Conservation (phyloP, 2,329 filamentous ascomycete genomes). For the Didymella lethalis region DNA sequence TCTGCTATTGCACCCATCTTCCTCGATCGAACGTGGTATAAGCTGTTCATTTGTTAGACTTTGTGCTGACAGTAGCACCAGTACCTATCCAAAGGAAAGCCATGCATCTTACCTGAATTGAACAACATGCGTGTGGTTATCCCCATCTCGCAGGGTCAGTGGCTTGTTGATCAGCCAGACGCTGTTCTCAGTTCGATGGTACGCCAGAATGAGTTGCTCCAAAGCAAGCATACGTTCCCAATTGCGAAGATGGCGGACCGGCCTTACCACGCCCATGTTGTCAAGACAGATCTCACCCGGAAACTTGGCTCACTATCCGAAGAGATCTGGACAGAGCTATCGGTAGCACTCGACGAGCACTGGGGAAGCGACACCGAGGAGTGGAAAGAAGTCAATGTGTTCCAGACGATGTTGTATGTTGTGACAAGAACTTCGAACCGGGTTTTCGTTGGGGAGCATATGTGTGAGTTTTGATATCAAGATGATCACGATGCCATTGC, state of each 20-base stretch:
- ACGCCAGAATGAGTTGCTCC: conserved; percentile 3
- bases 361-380: conserved; percentile 3
- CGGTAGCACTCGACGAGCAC: background rate
- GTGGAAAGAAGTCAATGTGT: conserved; percentile 6
- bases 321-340: conserved; percentile 3
- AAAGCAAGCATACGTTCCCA: conserved; percentile 3
- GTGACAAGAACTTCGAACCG: conserved; percentile 7
- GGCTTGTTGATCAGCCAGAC: conserved; percentile 5
- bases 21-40: no score
- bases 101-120: conserved; percentile 4
- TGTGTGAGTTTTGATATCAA: background rate
- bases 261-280: background rate
- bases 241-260: conserved; percentile 1
- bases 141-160: conserved; percentile 1
- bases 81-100: conserved; percentile 4
- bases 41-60: no score
- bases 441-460: background rate
- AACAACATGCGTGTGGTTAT: background rate
- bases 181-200: background rate
- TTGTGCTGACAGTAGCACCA: background rate
- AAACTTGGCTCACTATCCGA: conserved; percentile 3
- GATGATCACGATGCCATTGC: background rate
- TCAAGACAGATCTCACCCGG: conserved; percentile 2
- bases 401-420: conserved; percentile 2
- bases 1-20: no score